These are phyloP conservation scores for Omphalotus olearius DNA, from an alignment of 1,284 basidiomycete species.

Conservation along the genomic window DNA sequence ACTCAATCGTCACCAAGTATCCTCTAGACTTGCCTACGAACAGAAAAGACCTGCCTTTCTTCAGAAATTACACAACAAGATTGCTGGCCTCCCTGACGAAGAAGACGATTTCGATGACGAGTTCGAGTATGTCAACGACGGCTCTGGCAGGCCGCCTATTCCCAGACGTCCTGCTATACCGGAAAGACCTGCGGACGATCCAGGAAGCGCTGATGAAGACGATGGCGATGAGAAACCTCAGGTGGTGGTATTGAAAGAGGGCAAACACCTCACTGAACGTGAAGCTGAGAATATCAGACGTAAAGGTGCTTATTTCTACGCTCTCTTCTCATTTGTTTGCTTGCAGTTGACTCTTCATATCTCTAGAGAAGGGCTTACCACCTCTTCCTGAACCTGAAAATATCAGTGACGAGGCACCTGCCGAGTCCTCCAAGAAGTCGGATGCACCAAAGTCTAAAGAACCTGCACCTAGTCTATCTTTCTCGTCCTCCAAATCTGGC, in stretches of 20 bases:
- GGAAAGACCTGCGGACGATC: conserved; percentile 64
- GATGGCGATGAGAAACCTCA: conserved; percentile 75
- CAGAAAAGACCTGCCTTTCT: conserved; percentile 54
- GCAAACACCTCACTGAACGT: conserved; percentile 73
- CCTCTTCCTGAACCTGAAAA: conserved; percentile 27
- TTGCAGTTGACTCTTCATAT: neutral
- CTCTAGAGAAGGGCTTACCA: conserved; percentile 43
- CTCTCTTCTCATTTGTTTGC: neutral
- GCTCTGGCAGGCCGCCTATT: conserved; percentile 67
- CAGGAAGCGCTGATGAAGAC: conserved; percentile 73
- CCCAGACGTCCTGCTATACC: conserved; percentile 65
- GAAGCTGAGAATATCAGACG: conserved; percentile 77
- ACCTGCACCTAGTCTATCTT: conserved; percentile 20
- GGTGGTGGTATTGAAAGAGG: conserved; percentile 80
- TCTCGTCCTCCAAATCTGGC: conserved; percentile 25
- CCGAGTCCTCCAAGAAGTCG: conserved; percentile 33
- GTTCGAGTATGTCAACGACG: conserved; percentile 43
- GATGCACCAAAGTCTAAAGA: conserved; percentile 29
- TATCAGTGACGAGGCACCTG: conserved; percentile 7
- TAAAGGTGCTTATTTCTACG: conserved; percentile 45
- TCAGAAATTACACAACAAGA: conserved; percentile 52
- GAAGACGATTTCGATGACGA: conserved; percentile 32
- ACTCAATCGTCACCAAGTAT: conserved; percentile 63
- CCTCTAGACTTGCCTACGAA: conserved; percentile 57
- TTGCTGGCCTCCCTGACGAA: conserved; percentile 36